Conservation (phyloP, 805 yeast species). For the Kurtzmaniella fragi region DNA sequence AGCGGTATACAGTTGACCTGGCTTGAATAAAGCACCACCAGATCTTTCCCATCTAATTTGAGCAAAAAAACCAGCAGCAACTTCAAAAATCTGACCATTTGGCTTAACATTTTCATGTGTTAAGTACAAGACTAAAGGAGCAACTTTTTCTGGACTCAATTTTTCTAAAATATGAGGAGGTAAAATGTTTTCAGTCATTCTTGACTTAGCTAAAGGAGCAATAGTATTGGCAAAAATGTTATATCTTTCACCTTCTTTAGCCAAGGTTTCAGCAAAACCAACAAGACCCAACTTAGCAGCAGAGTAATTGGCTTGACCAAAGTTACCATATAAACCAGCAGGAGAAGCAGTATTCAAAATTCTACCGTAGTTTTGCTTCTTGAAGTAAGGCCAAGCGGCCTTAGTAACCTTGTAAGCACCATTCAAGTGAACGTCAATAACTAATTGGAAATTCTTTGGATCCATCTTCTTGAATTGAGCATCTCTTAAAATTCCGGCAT, state of each 20-base stretch:
- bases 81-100: conserved; percentile 78
- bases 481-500: conserved; percentile 94
- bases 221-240: conserved; percentile 82
- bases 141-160: conserved; percentile 81
- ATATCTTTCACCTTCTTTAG: conserved; percentile 86
- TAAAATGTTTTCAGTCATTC: conserved; percentile 90
- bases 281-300: conserved; percentile 89
- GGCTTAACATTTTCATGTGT: conserved; percentile 59
- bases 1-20: conserved; percentile 74
- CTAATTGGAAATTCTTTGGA: conserved; percentile 71
- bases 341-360: conserved; percentile 93
- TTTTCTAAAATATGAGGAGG: conserved; percentile 81
- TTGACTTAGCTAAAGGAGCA: conserved; percentile 92
- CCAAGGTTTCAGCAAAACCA: conserved; percentile 90
- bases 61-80: conserved; percentile 90
- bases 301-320: conserved; percentile 94
- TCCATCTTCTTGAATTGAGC: conserved; percentile 82
- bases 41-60: conserved; percentile 95
- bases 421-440: conserved; percentile 80
- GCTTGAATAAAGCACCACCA: conserved; percentile 77
- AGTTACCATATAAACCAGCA: conserved; percentile 94
- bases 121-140: conserved; percentile 84
- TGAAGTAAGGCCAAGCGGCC: conserved; percentile 91
- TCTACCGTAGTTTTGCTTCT: conserved; percentile 82
- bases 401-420: conserved; percentile 83